phyloP scores from a whole-genome alignment of 225 moss, liverwort and hornwort genomes.

The Bryoerythrophyllum caledonicum region DNA sequence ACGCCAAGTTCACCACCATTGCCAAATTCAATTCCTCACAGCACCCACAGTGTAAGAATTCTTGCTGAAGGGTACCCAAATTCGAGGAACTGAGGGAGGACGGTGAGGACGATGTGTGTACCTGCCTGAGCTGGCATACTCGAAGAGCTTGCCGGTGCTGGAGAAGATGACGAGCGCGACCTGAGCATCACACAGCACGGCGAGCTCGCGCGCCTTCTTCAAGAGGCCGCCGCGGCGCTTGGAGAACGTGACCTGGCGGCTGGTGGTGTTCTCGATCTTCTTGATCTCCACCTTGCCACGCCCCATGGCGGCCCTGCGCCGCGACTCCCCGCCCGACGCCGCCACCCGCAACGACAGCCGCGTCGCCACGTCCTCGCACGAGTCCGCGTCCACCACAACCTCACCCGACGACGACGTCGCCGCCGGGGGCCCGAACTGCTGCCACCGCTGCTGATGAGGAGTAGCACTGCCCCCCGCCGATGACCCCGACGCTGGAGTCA shows the following conservation, averaged over 20 bases:
- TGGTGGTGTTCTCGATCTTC: slow-evolving; percentile 59
- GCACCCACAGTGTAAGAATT: not conserved
- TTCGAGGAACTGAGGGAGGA: no score
- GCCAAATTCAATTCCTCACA: not conserved
- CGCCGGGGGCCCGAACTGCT: not conserved
- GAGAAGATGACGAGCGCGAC: slow-evolving; percentile 55
- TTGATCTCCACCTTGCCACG: slow-evolving; percentile 59
- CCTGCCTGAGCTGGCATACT: slow-evolving; percentile 59
- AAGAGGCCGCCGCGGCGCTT: slow-evolving; percentile 51
- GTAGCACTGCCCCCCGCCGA: not conserved
- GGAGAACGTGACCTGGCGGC: slow-evolving; percentile 59
- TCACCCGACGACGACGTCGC: slow-evolving; percentile 21
- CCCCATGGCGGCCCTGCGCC: slow-evolving; percentile 40
- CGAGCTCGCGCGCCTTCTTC: slow-evolving; percentile 61
- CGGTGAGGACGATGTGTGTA: slow-evolving; percentile 1
- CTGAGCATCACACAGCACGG: slow-evolving; percentile 58
- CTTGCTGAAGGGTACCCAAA: no score
- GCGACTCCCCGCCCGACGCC: slow-evolving; percentile 6
- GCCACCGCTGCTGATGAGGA: not conserved
- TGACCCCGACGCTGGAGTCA: slow-evolving; percentile 13
- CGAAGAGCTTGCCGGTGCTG: slow-evolving; percentile 55
- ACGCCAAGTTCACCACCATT: not conserved
- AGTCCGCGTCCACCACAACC: slow-evolving; percentile 12
- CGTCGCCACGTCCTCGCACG: no score
- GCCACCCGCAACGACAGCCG: slow-evolving; percentile 5